A percentile compares a stretch with the other conserved stretches of the same genome.
phyloP scores from a whole-genome alignment of 345 rosid species.

The Linum usitatissimum region DNA sequence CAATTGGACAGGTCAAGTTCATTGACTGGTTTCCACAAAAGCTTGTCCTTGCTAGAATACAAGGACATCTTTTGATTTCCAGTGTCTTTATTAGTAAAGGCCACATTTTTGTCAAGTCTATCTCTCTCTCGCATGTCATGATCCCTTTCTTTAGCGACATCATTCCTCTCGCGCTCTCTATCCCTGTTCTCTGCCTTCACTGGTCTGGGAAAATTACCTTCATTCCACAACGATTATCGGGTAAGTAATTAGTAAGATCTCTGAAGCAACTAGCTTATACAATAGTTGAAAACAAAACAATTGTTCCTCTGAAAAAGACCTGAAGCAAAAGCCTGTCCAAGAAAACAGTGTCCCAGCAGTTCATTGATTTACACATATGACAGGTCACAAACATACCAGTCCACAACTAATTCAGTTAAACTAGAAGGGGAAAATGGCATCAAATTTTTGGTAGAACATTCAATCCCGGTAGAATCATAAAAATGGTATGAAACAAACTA shows the following conservation, averaged over 20 bases:
- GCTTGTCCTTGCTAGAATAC: slow-evolving; percentile 63
- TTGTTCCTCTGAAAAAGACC: neutral
- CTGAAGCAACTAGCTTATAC: neutral
- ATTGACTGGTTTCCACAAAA: slow-evolving; percentile 71
- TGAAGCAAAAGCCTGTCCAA: neutral
- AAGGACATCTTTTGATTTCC: slow-evolving; percentile 43
- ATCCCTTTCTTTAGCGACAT: slow-evolving; percentile 56
- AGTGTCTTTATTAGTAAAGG: slow-evolving; percentile 37
- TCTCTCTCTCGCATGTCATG: slow-evolving; percentile 61
- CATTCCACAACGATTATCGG: slow-evolving; percentile 54
- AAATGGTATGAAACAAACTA: neutral
- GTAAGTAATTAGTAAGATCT: slow-evolving; percentile 10
- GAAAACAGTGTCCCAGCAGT: neutral
- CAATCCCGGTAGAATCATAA: too few species aligned
- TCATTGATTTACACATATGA: too few species aligned
- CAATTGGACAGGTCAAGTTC: slow-evolving; percentile 95
- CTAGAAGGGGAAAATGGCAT: neutral
- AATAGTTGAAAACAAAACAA: neutral
- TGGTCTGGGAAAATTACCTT: slow-evolving; percentile 54
- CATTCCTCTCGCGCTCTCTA: slow-evolving; percentile 53
- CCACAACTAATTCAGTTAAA: neutral
- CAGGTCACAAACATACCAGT: neutral
- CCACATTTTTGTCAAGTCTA: slow-evolving; percentile 51
- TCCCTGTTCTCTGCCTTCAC: slow-evolving; percentile 65
- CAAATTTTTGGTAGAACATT: neutral